Percentiles rank a stretch among this genome's conserved stretches.
Conservation (phyloP, 805 yeast species). For the Metschnikowia lachancei region DNA sequence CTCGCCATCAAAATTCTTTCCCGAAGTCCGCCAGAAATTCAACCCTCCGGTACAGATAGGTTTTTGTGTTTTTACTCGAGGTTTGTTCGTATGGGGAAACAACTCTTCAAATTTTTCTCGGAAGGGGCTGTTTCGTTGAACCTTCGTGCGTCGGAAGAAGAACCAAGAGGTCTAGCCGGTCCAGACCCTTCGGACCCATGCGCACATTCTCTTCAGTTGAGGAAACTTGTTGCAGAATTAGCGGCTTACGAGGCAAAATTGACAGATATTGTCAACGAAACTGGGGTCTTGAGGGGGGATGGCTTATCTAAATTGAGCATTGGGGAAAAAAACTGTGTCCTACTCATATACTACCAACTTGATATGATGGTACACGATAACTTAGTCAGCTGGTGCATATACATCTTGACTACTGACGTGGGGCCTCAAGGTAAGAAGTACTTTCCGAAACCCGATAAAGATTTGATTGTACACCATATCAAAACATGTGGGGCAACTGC, state of each 20-base stretch:
- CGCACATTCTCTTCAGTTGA: background rate
- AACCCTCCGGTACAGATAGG: constrained; percentile 10
- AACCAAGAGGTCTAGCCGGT: constrained; percentile 4
- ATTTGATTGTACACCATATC: constrained; percentile 34
- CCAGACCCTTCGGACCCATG: background rate
- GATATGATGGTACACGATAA: constrained; percentile 52
- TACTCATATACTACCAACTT: constrained; percentile 47
- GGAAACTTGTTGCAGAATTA: constrained; percentile 1
- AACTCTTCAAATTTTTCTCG: constrained; percentile 36
- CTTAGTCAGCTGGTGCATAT: constrained; percentile 41
- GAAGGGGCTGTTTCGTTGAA: constrained; percentile 9
- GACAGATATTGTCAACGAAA: background rate
- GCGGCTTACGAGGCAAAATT: background rate
- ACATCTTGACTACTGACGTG: constrained; percentile 7
- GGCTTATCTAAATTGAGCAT: background rate
- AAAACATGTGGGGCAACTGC: constrained; percentile 44
- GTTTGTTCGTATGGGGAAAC: constrained; percentile 50
- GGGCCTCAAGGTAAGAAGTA: background rate
- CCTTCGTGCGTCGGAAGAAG: constrained; percentile 11
- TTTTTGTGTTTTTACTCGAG: constrained; percentile 46
- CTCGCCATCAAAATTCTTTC: constrained; percentile 25
- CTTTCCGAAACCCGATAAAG: background rate
- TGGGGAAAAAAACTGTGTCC: constrained; percentile 5
- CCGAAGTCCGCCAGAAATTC: background rate
- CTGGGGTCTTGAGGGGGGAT: constrained; percentile 1